A percentile compares a stretch with the other conserved stretches of the same genome.
These are phyloP conservation scores for Neoarthrinium moseri DNA, from an alignment of 2,329 filamentous ascomycete species.

Conservation along the genomic window DNA sequence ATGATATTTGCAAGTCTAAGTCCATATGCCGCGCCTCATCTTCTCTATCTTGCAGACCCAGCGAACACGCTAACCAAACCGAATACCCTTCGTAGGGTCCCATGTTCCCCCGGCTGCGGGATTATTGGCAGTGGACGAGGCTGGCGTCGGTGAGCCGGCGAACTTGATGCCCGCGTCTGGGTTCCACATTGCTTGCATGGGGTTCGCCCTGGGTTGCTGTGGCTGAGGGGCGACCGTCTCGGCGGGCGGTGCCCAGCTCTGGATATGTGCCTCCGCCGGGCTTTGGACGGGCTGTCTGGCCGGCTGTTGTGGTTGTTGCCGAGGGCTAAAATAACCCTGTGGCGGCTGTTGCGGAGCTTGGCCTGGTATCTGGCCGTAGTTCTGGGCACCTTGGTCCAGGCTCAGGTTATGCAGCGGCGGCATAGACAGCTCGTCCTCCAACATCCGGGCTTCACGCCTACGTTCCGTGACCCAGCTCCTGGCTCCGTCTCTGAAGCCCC, in stretches of 20 bases:
- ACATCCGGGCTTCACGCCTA: slow-evolving; percentile 72
- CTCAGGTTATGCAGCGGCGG: slow-evolving; percentile 26
- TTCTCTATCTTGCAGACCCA: slow-evolving; percentile 3
- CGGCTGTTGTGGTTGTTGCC: slow-evolving; percentile 20
- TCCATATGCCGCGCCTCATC: not conserved
- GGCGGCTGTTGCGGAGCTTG: slow-evolving; percentile 1
- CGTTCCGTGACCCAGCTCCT: slow-evolving; percentile 78
- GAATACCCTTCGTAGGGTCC: slow-evolving; percentile 55
- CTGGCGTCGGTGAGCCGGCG: slow-evolving; percentile 39
- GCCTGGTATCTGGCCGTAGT: not conserved
- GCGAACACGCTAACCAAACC: slow-evolving; percentile 41
- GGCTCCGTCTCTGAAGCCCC: slow-evolving; percentile 72
- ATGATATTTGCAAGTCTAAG: no score
- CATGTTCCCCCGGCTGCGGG: slow-evolving; percentile 43
- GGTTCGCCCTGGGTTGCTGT: slow-evolving; percentile 34
- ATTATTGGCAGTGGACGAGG: slow-evolving; percentile 23
- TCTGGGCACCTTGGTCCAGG: slow-evolving; percentile 14
- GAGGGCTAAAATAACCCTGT: slow-evolving; percentile 12
- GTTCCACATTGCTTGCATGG: slow-evolving; percentile 65
- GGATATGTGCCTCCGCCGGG: slow-evolving; percentile 50
- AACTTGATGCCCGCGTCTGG: slow-evolving; percentile 83
- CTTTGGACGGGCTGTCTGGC: slow-evolving; percentile 24
- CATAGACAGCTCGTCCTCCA: slow-evolving; percentile 41
- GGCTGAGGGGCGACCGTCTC: slow-evolving; percentile 50
- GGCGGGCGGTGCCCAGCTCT: slow-evolving; percentile 50